Base-by-base conservation (phyloP, 2,329 filamentous ascomycete species). In the Bertia moriformis region DNA sequence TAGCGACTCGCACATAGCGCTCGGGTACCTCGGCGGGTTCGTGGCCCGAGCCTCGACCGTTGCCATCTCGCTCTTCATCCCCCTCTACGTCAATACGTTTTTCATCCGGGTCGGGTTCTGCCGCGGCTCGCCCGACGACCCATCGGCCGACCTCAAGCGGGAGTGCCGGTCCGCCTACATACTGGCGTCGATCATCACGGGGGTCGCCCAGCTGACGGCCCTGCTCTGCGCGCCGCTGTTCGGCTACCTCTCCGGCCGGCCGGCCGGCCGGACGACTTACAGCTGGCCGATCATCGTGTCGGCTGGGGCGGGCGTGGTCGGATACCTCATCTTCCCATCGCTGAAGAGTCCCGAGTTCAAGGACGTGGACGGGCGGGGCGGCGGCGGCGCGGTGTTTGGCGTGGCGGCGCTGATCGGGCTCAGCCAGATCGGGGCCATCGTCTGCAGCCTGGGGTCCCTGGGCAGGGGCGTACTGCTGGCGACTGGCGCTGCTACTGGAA, bases 381-480 rank as follows among this genome's bases (percentile, higher is more conserved):
- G 83, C 14, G 74, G 67, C 22, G 69, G 73, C 0, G 65, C 61
- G 10, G 76, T 94, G 14, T 87, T 93, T 52, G 46, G 88, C 12
- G 71, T 89, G 14, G 85, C 87, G 32, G 73, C 80, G 0, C 61
- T 94, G 14, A 75, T 96, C 29, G 91, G 91, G 13, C 74, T 94
- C 51, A 93, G 85, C 50, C 91, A 98, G 58, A 96, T 98, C 44
- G 91, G 89, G 2, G 83, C 87, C 10, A 96, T 98, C 42, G 91
- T 98, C 1, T 95, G 88, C 61, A 93, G 85, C 46, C 70, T 98
- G n/a, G 87, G 84, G 1, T 75, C 91, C 1, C 69, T 98, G 2
- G 86, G 86, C 27, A 76, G 77, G 14, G 88, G 87, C 3, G 80
- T 96, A 17, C 65, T 93, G 38, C n/a, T n/a, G n/a, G n/a, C n/a